These are phyloP conservation scores for Collybia sp. DNA, from an alignment of 768 basidiomycete genomes.

Conservation along the genomic window DNA sequence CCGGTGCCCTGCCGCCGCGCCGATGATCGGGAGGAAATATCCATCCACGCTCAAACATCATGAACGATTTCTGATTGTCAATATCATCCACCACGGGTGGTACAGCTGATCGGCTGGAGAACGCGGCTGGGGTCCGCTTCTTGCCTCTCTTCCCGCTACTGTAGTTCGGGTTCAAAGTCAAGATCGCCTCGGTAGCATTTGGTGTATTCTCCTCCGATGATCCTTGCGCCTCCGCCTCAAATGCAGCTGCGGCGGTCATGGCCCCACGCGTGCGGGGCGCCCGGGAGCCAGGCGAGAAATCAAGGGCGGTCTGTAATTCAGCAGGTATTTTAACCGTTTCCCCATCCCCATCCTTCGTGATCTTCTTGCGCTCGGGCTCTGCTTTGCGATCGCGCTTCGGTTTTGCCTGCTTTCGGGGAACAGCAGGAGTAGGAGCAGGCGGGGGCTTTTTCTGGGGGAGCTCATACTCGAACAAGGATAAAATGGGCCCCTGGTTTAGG, in stretches of 20 bases:
- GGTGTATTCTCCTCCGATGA: neutral
- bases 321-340: slow-evolving; percentile 8
- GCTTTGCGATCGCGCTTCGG: slow-evolving; percentile 33
- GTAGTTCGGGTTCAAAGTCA: neutral
- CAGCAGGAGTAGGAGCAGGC: slow-evolving; percentile 47
- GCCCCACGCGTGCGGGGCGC: slow-evolving; percentile 46
- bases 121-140: neutral
- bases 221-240: slow-evolving; percentile 34
- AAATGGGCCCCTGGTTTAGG: slow-evolving; percentile 53
- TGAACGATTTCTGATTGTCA: slow-evolving; percentile 69
- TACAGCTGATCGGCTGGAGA: slow-evolving; percentile 23
- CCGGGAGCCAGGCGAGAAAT: slow-evolving; percentile 39
- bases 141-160: neutral
- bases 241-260: slow-evolving; percentile 35
- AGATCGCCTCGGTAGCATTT: neutral
- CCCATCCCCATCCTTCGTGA: slow-evolving; percentile 13
- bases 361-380: slow-evolving; percentile 31
- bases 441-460: slow-evolving; percentile 58
- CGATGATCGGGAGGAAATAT: slow-evolving; percentile 74
- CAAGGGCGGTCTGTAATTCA: slow-evolving; percentile 16
- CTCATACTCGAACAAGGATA: slow-evolving; percentile 66
- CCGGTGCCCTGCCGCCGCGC: slow-evolving; percentile 50
- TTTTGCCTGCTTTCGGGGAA: slow-evolving; percentile 33
- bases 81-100: slow-evolving; percentile 68
- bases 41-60: slow-evolving; percentile 84